Base-by-base conservation (phyloP, 805 yeast species). In the Cephaloascus albidus region DNA sequence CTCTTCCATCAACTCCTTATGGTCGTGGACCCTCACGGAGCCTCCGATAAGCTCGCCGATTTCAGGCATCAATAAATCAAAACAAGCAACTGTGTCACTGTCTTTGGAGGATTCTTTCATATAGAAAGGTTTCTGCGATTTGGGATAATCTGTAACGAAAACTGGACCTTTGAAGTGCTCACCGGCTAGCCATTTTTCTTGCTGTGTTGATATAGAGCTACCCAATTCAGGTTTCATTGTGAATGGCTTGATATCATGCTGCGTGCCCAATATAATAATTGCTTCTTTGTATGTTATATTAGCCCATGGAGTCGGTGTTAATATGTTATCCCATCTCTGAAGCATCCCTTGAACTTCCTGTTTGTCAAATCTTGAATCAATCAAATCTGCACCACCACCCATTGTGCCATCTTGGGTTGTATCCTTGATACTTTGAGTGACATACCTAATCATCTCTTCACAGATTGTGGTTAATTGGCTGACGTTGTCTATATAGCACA, bases 41-140 rank as follows among this genome's bases (percentile, higher is more conserved):
- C 99, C 99, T 2, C 99, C 99, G 5, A 86, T 80, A 14, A 93
- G 63, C 56, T 93, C 99, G 18, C 97, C 99, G 41, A 93, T 72
- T 16, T 81, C 90, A 0, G 99, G 98, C 16, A 90, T 74, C 4
- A 93, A 60, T 36, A 93, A 67, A 54, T 93, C 99, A 53, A 78
- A 93, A 51, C 97, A 89, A 0, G 85, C 95, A 2, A 86, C 97
- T 0, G 96, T 87, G 4, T 59, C 54, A 0, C 52, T 48, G 38
- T 62, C 68, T 12, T 40, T 46, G 38, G 36, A 36, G 17, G 77
- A 73, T 20, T 58, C 55, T 40, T 79, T 81, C 99, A 93, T 93
- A 63, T 93, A 93, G 53, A 93, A 93, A 1, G 98, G 95, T 54
- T 93, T 93, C 44, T 78, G 74, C 3, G 53, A 60, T 20, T 60